phyloP scores from a whole-genome alignment of 148 eudicot genomes.

The Camellia sinensis region DNA sequence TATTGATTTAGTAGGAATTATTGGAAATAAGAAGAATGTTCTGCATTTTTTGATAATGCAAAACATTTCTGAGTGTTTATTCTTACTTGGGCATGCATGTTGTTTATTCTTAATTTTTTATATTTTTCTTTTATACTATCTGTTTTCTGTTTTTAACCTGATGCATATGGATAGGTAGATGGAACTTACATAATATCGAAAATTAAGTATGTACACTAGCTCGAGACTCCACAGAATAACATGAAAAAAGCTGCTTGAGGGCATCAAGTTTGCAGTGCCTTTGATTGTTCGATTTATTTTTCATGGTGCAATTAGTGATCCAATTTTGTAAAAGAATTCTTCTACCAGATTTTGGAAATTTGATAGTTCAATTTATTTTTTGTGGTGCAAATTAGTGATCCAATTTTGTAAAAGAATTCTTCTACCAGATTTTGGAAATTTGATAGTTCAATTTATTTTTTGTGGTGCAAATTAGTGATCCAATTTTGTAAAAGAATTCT shows the following conservation, averaged over 20 bases:
- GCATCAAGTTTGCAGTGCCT: constrained; percentile 90
- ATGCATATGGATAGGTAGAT: constrained; percentile 55
- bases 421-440: no score
- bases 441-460: no score
- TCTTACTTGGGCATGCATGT: background rate
- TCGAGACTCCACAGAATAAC: constrained; percentile 49
- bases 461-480: no score
- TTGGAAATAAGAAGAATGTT: background rate
- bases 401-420: no score
- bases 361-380: no score
- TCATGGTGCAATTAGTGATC: constrained; percentile 4
- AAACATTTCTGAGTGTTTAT: no score
- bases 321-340: background rate
- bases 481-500: no score
- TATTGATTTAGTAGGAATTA: no score
- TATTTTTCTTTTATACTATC: background rate
- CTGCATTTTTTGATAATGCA: no score
- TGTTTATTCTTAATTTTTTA: no score
- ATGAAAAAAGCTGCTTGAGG: constrained; percentile 52
- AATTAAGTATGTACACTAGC: constrained; percentile 65
- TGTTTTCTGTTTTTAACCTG: constrained; percentile 20
- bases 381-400: no score
- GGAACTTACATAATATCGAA: constrained; percentile 68
- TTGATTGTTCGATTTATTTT: constrained; percentile 9
- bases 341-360: background rate